These are phyloP conservation scores for Podaxis carcinomalis DNA, from an alignment of 768 basidiomycete genomes.

Conservation along the genomic window DNA sequence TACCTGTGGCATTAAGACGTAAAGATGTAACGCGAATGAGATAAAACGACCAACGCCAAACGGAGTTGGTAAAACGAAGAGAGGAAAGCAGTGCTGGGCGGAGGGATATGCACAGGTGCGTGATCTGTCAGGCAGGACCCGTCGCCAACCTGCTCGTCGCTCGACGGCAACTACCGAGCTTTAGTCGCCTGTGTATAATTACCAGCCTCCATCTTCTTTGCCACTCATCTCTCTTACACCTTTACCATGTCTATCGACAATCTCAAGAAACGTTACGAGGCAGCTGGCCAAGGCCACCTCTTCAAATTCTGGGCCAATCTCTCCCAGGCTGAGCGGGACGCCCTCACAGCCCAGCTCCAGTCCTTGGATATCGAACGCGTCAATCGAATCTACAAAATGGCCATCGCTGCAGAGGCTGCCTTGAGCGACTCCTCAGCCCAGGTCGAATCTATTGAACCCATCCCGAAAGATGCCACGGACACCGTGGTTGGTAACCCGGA, in stretches of 20 bases:
- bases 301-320: conserved; percentile 84
- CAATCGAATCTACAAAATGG: conserved; percentile 80
- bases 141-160: conserved; percentile 8
- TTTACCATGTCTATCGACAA: conserved; percentile 53
- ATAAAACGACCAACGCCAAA: not conserved
- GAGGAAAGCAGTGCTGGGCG: not conserved
- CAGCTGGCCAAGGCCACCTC: conserved; percentile 85
- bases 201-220: not conserved
- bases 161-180: conserved; percentile 15
- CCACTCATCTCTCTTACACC: conserved; percentile 3
- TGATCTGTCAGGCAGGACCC: not conserved
- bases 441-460: conserved; percentile 65
- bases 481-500: conserved; percentile 45
- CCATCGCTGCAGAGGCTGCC: conserved; percentile 61
- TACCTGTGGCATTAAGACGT: not conserved
- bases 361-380: conserved; percentile 86
- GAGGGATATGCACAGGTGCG: not conserved
- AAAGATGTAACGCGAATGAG: not conserved
- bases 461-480: conserved; percentile 74
- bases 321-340: conserved; percentile 52
- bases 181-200: conserved; percentile 9
- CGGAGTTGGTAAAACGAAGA: not conserved
- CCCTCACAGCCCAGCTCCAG: conserved; percentile 69
- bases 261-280: conserved; percentile 61
- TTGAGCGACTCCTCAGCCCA: conserved; percentile 33